phyloP scores from a whole-genome alignment of 179 eudicot species.

The Amaranthus tricolor region DNA sequence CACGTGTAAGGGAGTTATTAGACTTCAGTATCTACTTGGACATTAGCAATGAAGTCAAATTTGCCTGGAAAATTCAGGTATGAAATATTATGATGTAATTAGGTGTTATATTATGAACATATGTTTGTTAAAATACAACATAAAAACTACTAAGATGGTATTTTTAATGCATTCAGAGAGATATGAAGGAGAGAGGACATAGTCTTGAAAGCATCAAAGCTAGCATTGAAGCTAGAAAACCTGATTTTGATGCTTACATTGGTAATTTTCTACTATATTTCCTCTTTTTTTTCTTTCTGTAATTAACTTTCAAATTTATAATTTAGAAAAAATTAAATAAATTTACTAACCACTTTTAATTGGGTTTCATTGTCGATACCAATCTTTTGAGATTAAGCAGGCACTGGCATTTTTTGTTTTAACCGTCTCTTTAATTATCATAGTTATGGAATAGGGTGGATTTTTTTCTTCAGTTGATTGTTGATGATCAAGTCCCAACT shows the following conservation, averaged over 20 bases:
- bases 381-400: no score
- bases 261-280: slow-evolving; percentile 38
- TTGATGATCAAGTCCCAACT: no score
- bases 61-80: slow-evolving; percentile 99
- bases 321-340: no score
- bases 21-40: slow-evolving; percentile 99
- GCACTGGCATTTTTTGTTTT: no score
- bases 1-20: slow-evolving; percentile 85
- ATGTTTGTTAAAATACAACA: neutral
- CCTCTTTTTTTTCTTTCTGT: neutral
- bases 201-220: slow-evolving; percentile 99
- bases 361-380: no score
- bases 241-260: slow-evolving; percentile 96
- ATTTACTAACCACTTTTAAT: no score
- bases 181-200: slow-evolving; percentile 97
- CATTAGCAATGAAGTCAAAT: slow-evolving; percentile 93
- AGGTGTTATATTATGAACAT: neutral
- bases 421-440: no score
- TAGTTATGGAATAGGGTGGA: no score
- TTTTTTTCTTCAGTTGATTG: no score
- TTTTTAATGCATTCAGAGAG: slow-evolving; percentile 58
- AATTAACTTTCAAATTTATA: no score
- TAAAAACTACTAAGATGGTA: neutral
- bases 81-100: no score
- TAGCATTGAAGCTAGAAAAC: slow-evolving; percentile 95